Evolutionary conservation across 163 green algal genomes (phyloP), one percentile per base, ranked within the genome.

Genomic region (Chlamydomonas reinhardtii): DNA sequence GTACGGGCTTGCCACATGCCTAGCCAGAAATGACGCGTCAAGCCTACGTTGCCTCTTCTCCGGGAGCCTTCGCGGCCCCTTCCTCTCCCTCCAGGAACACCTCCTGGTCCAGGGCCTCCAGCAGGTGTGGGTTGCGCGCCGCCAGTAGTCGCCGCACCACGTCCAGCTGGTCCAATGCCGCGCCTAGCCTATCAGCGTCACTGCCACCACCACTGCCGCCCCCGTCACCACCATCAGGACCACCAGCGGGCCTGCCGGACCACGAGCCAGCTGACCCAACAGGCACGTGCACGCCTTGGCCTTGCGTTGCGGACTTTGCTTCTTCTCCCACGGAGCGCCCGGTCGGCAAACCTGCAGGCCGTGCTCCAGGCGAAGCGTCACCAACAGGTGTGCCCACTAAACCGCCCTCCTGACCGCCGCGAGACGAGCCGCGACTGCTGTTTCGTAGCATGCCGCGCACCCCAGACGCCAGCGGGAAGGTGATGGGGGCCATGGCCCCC

Each of bases 401-500:
- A 24, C 20, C 72, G 2, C 69, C 34, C 32, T 37, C 70, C 32
- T 29, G 19, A 3, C 4, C 22, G 32, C 35, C 70, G 2, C 70
- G 12, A 1, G 20, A 27, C 0, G 73, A 48, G 15, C 73, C 22
- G 64, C 77, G 22, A 14, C 74, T 85, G 20, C 19, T 37, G 11
- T 43, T 39, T 12, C 86, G 34, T 56, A 90, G 54, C 86, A 90
- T 85, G 34, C 76, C 32, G 0, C 86, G 72, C 48, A 90, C 79
- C 6, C 86, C 86, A 5, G 78, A 66, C 9, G 86, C 83, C 27
- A 90, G 79, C 25, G 86, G 86, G 65, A 90, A 90, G 32, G 86
- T 90, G 64, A 90, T 84, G 29, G 86, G 86, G 15, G 73, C 78
- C 61, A 90, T 54, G 0, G 43, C n/a, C 15, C 83, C 86, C 32